These are phyloP conservation scores for Hyaloscypha hepaticicola DNA, from an alignment of 495 filamentous ascomycete species.

Conservation along the genomic window DNA sequence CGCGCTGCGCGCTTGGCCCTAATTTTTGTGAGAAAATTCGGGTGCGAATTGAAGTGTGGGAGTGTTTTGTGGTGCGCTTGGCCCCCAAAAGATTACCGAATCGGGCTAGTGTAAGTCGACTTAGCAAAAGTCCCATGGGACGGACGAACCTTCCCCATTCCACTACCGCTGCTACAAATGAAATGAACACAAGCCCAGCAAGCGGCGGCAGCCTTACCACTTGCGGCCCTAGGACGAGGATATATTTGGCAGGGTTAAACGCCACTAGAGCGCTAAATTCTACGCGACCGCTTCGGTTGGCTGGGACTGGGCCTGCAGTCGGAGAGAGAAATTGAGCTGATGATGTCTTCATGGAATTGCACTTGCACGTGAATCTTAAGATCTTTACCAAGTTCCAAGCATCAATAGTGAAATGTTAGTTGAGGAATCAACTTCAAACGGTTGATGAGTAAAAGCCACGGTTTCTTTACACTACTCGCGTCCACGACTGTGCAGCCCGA, in stretches of 20 bases:
- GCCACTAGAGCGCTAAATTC: slow-evolving; percentile 5
- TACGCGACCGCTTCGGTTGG: neutral
- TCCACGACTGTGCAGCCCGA: neutral
- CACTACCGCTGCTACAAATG: slow-evolving; percentile 1
- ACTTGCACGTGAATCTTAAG: neutral
- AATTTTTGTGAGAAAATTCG: too few relatives aligned
- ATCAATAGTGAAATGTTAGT: neutral
- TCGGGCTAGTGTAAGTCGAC: too few relatives aligned
- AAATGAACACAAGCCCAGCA: slow-evolving; percentile 2
- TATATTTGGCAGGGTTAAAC: neutral
- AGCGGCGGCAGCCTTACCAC: slow-evolving; percentile 17
- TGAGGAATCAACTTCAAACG: neutral
- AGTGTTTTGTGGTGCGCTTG: too few relatives aligned
- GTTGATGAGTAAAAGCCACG: neutral
- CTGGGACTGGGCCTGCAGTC: neutral
- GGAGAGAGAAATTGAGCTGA: neutral
- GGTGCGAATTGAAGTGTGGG: too few relatives aligned
- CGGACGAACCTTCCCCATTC: slow-evolving; percentile 2
- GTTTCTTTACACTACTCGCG: neutral
- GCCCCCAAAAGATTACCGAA: neutral
- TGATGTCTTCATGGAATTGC: neutral
- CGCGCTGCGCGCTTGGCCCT: too few relatives aligned
- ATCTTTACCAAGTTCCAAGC: neutral
- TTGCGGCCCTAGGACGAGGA: neutral
- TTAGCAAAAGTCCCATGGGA: too few relatives aligned